Conservation (phyloP, 1,284 basidiomycete genomes). For the Cutaneotrichosporon dermatis region DNA sequence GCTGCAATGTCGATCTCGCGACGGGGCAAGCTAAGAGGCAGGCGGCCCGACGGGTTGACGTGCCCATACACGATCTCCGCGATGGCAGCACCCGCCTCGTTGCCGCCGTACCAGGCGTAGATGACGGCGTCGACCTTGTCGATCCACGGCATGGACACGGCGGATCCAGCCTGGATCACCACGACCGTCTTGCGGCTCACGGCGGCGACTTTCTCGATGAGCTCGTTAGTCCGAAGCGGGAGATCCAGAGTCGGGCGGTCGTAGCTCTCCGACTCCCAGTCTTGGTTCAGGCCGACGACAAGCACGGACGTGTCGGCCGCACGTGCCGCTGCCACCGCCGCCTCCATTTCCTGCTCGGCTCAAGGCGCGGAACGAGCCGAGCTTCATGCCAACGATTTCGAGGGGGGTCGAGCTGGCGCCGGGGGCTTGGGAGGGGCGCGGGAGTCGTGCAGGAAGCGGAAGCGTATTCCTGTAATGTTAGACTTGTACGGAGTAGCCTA, state of each 20-base stretch:
- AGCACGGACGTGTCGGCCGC: slow-evolving; percentile 59
- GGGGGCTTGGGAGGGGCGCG: slow-evolving; percentile 37
- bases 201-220: slow-evolving; percentile 60
- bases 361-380: slow-evolving; percentile 53
- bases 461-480: slow-evolving; percentile 17
- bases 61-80: slow-evolving; percentile 72
- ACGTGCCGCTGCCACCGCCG: slow-evolving; percentile 59
- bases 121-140: slow-evolving; percentile 61
- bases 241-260: slow-evolving; percentile 47
- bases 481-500: too few species aligned
- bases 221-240: slow-evolving; percentile 55
- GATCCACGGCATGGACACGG: slow-evolving; percentile 71
- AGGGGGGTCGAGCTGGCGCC: slow-evolving; percentile 64
- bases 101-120: slow-evolving; percentile 77
- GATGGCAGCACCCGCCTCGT: slow-evolving; percentile 73
- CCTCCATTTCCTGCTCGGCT: slow-evolving; percentile 56
- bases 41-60: slow-evolving; percentile 69
- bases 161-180: slow-evolving; percentile 67
- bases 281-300: slow-evolving; percentile 59
- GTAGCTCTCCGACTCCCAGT: slow-evolving; percentile 50
- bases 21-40: slow-evolving; percentile 72
- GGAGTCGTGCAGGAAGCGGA: slow-evolving; percentile 28
- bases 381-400: slow-evolving; percentile 50
- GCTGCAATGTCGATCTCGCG: slow-evolving; percentile 66
- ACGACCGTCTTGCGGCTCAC: slow-evolving; percentile 70